Evolutionary conservation across 2,329 filamentous ascomycete species (phyloP).

Genomic region (Cladosporium colombiae): DNA sequence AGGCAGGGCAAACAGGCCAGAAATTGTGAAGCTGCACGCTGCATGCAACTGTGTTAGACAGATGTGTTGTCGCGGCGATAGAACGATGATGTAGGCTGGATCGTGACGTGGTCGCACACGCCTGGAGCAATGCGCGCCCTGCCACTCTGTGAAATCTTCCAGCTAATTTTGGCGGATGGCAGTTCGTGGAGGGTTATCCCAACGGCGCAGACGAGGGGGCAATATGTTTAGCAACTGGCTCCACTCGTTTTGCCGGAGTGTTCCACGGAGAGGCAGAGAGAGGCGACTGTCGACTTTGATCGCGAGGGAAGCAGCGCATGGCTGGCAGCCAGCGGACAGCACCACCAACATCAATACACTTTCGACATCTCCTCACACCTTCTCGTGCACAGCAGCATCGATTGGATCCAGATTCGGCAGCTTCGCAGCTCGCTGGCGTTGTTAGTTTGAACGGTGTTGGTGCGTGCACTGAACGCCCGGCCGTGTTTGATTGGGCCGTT

Average conservation of each 20-base stretch:
- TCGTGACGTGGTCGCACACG: background rate
- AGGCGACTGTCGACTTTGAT: background rate
- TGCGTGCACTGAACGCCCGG: background rate
- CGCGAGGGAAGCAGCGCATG: background rate
- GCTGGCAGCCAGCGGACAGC: background rate
- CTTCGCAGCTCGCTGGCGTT: slow-evolving; percentile 1
- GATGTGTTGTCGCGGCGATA: slow-evolving; percentile 8
- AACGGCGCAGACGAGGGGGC: slow-evolving; percentile 1
- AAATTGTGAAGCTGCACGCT: slow-evolving; percentile 11
- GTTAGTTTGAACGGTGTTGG: background rate
- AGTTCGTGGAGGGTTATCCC: slow-evolving; percentile 5
- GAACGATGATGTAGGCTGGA: background rate
- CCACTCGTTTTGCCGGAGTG: background rate
- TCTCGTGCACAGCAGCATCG: background rate
- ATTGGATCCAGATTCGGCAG: background rate
- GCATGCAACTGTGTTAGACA: slow-evolving; percentile 13
- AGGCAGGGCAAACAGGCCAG: background rate
- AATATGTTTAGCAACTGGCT: background rate
- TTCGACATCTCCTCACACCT: background rate
- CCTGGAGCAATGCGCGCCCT: background rate
- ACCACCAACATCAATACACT: background rate
- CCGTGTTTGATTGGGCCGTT: background rate
- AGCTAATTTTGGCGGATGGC: slow-evolving; percentile 1
- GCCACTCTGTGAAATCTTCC: background rate
- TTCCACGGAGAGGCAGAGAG: slow-evolving; percentile 1